Evolutionary conservation across 1,284 basidiomycete species (phyloP), one percentile per base, ranked within the genome.

Genomic region (Fomitopsis betulina): DNA sequence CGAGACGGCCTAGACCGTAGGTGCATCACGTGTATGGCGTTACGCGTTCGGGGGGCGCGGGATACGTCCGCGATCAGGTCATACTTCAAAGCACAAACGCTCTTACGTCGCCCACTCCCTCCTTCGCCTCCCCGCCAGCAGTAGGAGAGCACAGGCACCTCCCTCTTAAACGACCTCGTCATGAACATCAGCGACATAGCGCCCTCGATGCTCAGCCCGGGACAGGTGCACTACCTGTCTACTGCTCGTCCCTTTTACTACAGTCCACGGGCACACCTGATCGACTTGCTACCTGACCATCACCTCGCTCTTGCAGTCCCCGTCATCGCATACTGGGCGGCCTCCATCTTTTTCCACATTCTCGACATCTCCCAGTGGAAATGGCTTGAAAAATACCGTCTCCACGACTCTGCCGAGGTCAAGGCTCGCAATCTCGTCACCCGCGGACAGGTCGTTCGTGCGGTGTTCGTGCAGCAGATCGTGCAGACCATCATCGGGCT

Each of bases 391-490:
- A 84, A 82, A 60, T 91, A 93, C 72, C 83, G 94, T 40, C 87
- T 99, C 56, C 96, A 99, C 73, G 91, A 95, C 56, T 90, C 91
- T 0, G 80, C 78, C 13, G 96, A 98, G 71, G 85, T 94, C 62
- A 81, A 82, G 62, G 72, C 83, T 2, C 80, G 86, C 58, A 99
- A 99, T 71, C 82, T 86, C 17, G 95, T 87, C 10, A 85, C 88
- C 0, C 82, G 85, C 35, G 94, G 97, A 73, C 96, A 99, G 63
- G 68, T 83, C 33, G 70, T 98, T 2, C 40, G 47, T 13, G 66
- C 65, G 3, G 66, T 68, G 45, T 25, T 68, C 32, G 40, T 66
- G 32, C 66, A 68, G 74, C 97, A 99, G 63, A 65, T 82, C 32
- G 71, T 98, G 3, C 97, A 99, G 75, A 96, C 94, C 0, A 58